A percentile compares a stretch with the other conserved stretches of the same genome.
Evolutionary conservation across 2,329 filamentous ascomycete species (phyloP).

Genomic region (Ilyonectria sp.): DNA sequence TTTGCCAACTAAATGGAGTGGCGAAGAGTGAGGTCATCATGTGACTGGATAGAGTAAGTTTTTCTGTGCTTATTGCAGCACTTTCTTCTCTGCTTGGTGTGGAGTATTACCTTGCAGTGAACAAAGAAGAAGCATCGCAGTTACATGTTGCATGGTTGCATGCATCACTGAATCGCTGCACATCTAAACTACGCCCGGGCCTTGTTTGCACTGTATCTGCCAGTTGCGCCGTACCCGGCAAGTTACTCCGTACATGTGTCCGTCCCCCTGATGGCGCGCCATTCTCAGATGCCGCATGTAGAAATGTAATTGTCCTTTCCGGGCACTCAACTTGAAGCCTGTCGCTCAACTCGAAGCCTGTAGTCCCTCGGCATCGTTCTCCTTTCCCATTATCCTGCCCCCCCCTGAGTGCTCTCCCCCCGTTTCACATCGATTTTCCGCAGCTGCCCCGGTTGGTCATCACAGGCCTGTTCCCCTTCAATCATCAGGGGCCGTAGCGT

Average conservation of each 20-base stretch:
- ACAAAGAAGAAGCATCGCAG: constrained; percentile 1
- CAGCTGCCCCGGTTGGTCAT: constrained; percentile 19
- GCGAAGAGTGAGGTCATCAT: not conserved
- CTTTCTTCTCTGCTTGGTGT: not conserved
- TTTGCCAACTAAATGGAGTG: not conserved
- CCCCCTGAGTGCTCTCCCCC: constrained; percentile 12
- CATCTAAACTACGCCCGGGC: not conserved
- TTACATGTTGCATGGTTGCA: not conserved
- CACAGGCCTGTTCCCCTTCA: constrained; percentile 14
- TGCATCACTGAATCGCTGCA: not conserved
- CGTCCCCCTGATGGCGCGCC: not conserved
- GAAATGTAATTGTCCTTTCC: constrained; percentile 3
- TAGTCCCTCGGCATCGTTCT: constrained; percentile 18
- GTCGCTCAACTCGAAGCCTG: constrained; percentile 17
- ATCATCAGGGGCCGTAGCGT: constrained; percentile 4
- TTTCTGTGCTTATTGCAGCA: constrained; percentile 2
- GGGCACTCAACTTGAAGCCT: constrained; percentile 20
- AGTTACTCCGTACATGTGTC: not conserved
- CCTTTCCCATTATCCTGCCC: constrained; percentile 12
- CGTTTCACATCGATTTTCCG: constrained; percentile 24
- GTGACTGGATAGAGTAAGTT: not conserved
- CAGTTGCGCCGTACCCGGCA: not conserved
- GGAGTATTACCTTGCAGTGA: not conserved
- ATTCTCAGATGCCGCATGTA: not conserved
- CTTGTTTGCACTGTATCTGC: not conserved